These are phyloP conservation scores for Termitomyces heimii DNA, from an alignment of 768 basidiomycete species.

Conservation along the genomic window DNA sequence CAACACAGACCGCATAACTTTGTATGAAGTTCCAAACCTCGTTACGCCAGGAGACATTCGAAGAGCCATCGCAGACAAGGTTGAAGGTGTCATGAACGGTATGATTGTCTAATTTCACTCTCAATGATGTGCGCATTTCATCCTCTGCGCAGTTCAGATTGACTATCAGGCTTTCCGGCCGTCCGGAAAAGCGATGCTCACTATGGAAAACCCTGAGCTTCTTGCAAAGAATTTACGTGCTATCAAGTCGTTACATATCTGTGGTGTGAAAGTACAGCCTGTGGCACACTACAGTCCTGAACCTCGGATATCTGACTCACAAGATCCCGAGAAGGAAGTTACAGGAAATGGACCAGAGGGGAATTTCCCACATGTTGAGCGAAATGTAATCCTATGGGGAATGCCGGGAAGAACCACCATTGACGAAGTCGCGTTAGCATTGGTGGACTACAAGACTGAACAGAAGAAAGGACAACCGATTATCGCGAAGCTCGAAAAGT, in stretches of 20 bases:
- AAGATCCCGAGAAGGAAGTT: constrained; percentile 12
- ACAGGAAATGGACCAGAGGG: constrained; percentile 45
- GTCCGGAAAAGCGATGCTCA: constrained; percentile 52
- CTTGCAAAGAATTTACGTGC: constrained; percentile 32
- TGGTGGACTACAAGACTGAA: constrained; percentile 41
- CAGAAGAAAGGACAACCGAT: constrained; percentile 33
- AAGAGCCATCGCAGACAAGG: constrained; percentile 5
- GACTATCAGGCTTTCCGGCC: constrained; percentile 58
- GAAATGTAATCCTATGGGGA: constrained; percentile 55
- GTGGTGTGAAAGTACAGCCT: constrained; percentile 36
- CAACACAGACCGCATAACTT: constrained; percentile 4
- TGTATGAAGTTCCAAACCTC: constrained; percentile 6
- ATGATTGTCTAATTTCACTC: constrained; percentile 1
- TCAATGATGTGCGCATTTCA: neutral
- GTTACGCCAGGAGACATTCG: constrained; percentile 9
- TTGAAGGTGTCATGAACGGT: constrained; percentile 26
- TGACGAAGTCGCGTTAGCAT: constrained; percentile 28
- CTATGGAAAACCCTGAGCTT: constrained; percentile 42
- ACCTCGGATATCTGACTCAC: neutral
- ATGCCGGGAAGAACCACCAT: constrained; percentile 43
- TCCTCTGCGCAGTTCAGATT: constrained; percentile 39
- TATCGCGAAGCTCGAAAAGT: constrained; percentile 47
- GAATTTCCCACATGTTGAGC: constrained; percentile 41
- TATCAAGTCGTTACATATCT: constrained; percentile 39
- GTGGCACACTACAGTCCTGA: constrained; percentile 18